A percentile compares a stretch with the other conserved stretches of the same genome.
Conservation (phyloP, 768 basidiomycete species). For the Russula ochroleuca region DNA sequence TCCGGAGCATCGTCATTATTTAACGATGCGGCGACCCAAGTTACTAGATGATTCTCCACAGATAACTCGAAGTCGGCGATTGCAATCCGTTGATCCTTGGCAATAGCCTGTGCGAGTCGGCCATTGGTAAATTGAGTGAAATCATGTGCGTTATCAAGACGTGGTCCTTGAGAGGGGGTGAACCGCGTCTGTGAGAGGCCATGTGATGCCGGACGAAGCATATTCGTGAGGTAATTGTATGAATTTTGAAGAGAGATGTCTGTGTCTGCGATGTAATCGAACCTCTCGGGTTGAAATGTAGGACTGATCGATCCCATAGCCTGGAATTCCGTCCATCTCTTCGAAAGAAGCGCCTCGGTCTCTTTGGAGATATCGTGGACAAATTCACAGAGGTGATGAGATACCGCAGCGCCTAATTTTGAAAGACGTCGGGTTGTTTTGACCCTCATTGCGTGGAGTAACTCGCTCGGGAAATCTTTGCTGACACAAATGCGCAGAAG, state of each 20-base stretch:
- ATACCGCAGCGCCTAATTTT: slow-evolving; percentile 22
- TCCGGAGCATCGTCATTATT: neutral
- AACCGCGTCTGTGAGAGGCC: neutral
- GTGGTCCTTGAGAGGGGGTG: neutral
- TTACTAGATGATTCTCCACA: slow-evolving; percentile 1
- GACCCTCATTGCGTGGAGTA: slow-evolving; percentile 33
- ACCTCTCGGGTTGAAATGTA: neutral
- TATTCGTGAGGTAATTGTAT: slow-evolving; percentile 6
- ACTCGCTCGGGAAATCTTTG: slow-evolving; percentile 32
- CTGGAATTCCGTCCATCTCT: slow-evolving; percentile 14
- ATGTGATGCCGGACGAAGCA: neutral
- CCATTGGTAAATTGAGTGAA: slow-evolving; percentile 5
- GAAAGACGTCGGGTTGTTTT: slow-evolving; percentile 31
- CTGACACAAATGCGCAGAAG: slow-evolving; percentile 26
- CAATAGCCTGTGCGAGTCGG: neutral
- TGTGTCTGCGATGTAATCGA: slow-evolving; percentile 8
- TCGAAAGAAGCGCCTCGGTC: slow-evolving; percentile 1
- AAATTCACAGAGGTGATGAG: neutral
- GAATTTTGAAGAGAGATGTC: slow-evolving; percentile 6
- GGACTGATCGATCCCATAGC: neutral
- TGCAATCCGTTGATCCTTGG: slow-evolving; percentile 1
- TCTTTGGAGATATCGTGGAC: neutral
- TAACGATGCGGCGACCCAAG: neutral
- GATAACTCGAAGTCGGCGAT: slow-evolving; percentile 17
- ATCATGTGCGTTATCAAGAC: neutral